Percentiles rank a stretch among this genome's conserved stretches.
Evolutionary conservation across 495 filamentous ascomycete species (phyloP).

Genomic region (Aspergillus bridgeri): DNA sequence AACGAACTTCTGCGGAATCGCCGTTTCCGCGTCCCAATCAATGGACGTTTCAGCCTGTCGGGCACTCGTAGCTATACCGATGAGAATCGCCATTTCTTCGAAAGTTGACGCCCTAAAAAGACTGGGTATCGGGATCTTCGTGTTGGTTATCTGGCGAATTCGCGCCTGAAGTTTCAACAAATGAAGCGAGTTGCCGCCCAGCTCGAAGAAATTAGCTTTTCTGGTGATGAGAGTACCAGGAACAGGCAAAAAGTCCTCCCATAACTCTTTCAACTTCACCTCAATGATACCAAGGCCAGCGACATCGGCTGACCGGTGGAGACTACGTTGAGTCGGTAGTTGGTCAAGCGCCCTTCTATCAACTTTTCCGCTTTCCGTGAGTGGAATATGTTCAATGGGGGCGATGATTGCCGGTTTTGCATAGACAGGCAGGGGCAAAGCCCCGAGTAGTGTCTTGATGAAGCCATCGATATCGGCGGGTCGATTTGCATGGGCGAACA

Average conservation of each 20-base stretch:
- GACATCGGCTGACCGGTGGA: neutral
- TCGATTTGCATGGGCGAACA: neutral
- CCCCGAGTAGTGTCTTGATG: neutral
- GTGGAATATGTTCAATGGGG: neutral
- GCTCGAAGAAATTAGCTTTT: slow-evolving; percentile 35
- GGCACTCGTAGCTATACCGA: neutral
- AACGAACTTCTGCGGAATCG: neutral
- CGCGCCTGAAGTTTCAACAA: slow-evolving; percentile 28
- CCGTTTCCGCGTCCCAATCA: slow-evolving; percentile 22
- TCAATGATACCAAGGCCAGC: neutral
- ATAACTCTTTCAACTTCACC: slow-evolving; percentile 14
- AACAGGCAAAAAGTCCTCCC: slow-evolving; percentile 23
- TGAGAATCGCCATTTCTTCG: slow-evolving; percentile 24
- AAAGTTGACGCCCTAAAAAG: slow-evolving; percentile 36
- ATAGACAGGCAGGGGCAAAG: neutral
- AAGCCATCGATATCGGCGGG: neutral
- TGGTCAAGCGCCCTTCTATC: neutral
- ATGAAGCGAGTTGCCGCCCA: slow-evolving; percentile 37
- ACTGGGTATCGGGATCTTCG: slow-evolving; percentile 23
- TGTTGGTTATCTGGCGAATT: slow-evolving; percentile 23
- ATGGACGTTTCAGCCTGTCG: slow-evolving; percentile 1
- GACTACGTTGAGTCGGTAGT: neutral
- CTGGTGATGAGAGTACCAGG: slow-evolving; percentile 13
- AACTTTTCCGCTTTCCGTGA: neutral
- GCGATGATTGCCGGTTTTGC: neutral